Evolutionary conservation across 2,329 filamentous ascomycete genomes (phyloP), one percentile per base, ranked within the genome.

Genomic region (Ceratocystis alfenasii): DNA sequence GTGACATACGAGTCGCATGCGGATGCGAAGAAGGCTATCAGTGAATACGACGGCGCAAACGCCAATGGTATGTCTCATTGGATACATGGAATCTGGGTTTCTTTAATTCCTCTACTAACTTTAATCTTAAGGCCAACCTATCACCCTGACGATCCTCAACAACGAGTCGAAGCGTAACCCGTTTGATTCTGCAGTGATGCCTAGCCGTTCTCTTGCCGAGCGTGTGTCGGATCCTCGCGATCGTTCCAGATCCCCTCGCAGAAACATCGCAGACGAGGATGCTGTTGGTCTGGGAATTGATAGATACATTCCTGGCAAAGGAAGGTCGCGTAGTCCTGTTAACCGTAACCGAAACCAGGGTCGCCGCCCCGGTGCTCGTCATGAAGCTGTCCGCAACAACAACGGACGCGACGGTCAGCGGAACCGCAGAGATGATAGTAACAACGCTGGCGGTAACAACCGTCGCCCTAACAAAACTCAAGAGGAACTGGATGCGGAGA

Each of bases 401-500:
- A 71, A 68, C 66, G 70, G 72, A 17, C 67, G 68, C 60, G 73
- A 75, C 68, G 77, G 75, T 69, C 77, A 74, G 15, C 74, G 77
- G 30, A 46, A 63, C 44, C 41, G 28, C 1, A 41, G 53, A n/a
- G 65, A 64, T n/a, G 53, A 17, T 15, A 59, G 55, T n/a, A 75
- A 74, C 25, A 75, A 75, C 50, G 74, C 74, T 22, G 75, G 75
- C 48, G 74, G 76, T 28, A 74, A 75, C 25, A 76, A 79, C 64
- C 81, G 82, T 48, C 82, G 89, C 62, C 81, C 85, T 1, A 87
- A 85, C 76, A 96, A 95, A 82, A 96, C 92, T 0, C 88, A 91
- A 70, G 89, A 95, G 71, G 90, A 96, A 74, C 80, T 96, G 50
- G 92, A 96, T 74, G 90, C 89, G n/a, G 92, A 96, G 76, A 96